These are phyloP conservation scores for Botrytis cinerea DNA, from an alignment of 2,329 filamentous ascomycete species.

Conservation along the genomic window DNA sequence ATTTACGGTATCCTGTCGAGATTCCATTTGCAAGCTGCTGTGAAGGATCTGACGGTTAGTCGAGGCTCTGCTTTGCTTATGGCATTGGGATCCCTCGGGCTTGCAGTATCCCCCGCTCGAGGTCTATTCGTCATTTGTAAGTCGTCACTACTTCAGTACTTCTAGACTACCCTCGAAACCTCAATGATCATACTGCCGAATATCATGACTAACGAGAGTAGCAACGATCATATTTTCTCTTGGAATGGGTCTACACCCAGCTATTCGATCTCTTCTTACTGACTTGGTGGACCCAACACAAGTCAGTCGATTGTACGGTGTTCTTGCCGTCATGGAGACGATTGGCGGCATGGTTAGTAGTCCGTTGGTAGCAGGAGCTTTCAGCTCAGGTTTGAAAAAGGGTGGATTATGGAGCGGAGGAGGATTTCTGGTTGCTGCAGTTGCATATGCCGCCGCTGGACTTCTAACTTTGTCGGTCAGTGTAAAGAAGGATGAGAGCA, in stretches of 20 bases:
- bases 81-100: constrained; percentile 20
- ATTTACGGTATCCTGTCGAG: constrained; percentile 25
- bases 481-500: constrained; percentile 14
- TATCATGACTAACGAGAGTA: constrained; percentile 8
- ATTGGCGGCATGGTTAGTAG: constrained; percentile 50
- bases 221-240: constrained; percentile 50
- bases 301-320: constrained; percentile 55
- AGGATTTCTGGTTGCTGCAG: constrained; percentile 45
- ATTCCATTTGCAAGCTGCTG: constrained; percentile 16
- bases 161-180: too few species aligned
- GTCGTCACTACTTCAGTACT: not conserved
- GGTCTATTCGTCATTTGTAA: constrained; percentile 25
- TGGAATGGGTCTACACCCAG: constrained; percentile 47
- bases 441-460: not conserved
- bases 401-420: constrained; percentile 54
- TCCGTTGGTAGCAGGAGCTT: constrained; percentile 50
- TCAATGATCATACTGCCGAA: not conserved
- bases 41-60: constrained; percentile 36
- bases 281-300: constrained; percentile 55
- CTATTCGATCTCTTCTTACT: constrained; percentile 54
- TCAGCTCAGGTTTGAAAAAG: constrained; percentile 49
- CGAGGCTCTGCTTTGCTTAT: constrained; percentile 34
- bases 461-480: constrained; percentile 9
- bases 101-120: constrained; percentile 24
- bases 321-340: constrained; percentile 53